A percentile compares a stretch with the other conserved stretches of the same genome.
Evolutionary conservation across 768 basidiomycete species (phyloP).

Genomic region (Lentinula raphanica): DNA sequence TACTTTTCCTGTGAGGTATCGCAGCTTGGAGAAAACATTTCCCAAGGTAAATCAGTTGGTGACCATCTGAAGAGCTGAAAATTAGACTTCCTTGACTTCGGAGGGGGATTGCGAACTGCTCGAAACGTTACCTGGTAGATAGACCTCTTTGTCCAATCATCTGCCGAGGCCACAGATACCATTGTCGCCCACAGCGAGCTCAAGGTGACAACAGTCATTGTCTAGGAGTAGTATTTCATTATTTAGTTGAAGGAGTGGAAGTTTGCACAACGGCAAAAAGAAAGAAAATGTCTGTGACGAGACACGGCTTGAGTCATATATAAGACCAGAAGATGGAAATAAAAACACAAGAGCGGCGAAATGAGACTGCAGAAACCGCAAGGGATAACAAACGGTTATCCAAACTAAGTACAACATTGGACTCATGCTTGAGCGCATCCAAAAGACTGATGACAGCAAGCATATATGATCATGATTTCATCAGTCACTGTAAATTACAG

Average conservation of each 20-base stretch:
- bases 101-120: neutral
- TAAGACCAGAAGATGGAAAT: neutral
- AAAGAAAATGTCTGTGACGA: neutral
- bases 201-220: neutral
- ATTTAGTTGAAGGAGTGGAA: neutral
- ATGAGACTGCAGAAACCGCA: neutral
- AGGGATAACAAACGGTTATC: neutral
- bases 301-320: neutral
- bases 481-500: no score
- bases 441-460: no score
- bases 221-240: conserved; percentile 2
- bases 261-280: neutral
- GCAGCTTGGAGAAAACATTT: conserved; percentile 40
- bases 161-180: conserved; percentile 1
- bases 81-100: no score
- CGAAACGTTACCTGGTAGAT: conserved; percentile 21
- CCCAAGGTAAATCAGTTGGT: conserved; percentile 66
- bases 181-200: neutral
- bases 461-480: no score
- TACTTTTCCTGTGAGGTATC: conserved; percentile 51
- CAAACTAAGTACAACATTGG: no score
- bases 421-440: no score
- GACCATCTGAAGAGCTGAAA: conserved; percentile 38
- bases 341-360: neutral
- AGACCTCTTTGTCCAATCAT: conserved; percentile 19